phyloP scores from a whole-genome alignment of 768 basidiomycete species.

The Tephrocybe sp. region DNA sequence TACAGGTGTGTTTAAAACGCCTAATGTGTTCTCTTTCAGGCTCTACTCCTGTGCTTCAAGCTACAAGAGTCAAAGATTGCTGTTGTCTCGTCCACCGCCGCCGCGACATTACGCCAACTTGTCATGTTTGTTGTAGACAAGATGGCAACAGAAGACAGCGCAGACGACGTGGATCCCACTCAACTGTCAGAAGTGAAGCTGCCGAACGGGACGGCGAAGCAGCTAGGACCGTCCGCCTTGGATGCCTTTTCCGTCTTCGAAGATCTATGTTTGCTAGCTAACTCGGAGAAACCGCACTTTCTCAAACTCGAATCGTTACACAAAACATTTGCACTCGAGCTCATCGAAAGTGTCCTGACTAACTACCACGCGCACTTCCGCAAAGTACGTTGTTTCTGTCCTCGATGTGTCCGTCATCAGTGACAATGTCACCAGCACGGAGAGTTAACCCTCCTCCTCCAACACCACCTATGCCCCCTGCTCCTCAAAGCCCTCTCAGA shows the following conservation, averaged over 20 bases:
- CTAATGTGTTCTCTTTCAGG: slow-evolving; percentile 42
- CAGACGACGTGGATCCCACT: slow-evolving; percentile 31
- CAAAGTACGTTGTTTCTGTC: slow-evolving; percentile 46
- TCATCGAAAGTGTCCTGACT: slow-evolving; percentile 94
- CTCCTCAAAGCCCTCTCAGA: slow-evolving; percentile 86
- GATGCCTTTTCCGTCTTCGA: slow-evolving; percentile 91
- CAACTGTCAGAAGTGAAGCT: slow-evolving; percentile 48
- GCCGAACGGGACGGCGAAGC: slow-evolving; percentile 66
- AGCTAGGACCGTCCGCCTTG: slow-evolving; percentile 70
- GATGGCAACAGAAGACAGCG: slow-evolving; percentile 74
- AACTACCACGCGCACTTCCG: slow-evolving; percentile 88
- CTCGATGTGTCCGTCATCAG: slow-evolving; percentile 1
- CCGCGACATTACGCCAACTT: slow-evolving; percentile 91
- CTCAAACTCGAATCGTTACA: slow-evolving; percentile 80
- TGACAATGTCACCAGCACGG: slow-evolving; percentile 50
- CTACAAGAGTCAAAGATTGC: slow-evolving; percentile 94
- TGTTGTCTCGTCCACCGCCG: slow-evolving; percentile 96
- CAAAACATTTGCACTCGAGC: slow-evolving; percentile 94
- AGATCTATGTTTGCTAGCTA: slow-evolving; percentile 88
- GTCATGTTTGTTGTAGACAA: slow-evolving; percentile 99
- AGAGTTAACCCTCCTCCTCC: slow-evolving; percentile 84
- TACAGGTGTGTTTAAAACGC: background rate
- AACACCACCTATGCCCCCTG: slow-evolving; percentile 87
- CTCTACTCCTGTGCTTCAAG: slow-evolving; percentile 91
- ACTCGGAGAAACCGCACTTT: slow-evolving; percentile 78